A percentile compares a stretch with the other conserved stretches of the same genome.
Conservation (phyloP, 116 monocot species). For the Papilionanthe hybrid region DNA sequence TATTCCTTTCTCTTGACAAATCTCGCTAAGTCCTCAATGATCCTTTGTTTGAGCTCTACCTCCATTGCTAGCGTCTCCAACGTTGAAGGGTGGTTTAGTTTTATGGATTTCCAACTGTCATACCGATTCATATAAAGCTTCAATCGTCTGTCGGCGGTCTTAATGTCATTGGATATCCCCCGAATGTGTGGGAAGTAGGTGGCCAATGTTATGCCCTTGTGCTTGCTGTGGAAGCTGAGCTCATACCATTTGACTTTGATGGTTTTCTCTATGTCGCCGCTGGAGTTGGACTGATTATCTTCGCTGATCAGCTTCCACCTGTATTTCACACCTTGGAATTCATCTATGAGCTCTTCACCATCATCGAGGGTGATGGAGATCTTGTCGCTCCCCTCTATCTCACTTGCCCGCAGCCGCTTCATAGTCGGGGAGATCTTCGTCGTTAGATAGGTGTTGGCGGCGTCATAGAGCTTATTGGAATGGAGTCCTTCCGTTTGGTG, state of each 20-base stretch:
- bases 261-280: not conserved
- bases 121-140: conserved; percentile 25
- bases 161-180: conserved; percentile 13
- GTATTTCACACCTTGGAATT: conserved; percentile 29
- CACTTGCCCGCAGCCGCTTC: conserved; percentile 22
- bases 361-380: conserved; percentile 18
- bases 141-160: conserved; percentile 9
- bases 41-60: not conserved
- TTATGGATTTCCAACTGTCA: conserved; percentile 28
- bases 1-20: conserved; percentile 16
- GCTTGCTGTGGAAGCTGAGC: conserved; percentile 41
- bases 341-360: conserved; percentile 39
- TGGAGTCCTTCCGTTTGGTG: conserved; percentile 11
- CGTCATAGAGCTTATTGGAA: conserved; percentile 26
- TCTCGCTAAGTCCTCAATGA: conserved; percentile 11
- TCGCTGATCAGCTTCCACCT: conserved; percentile 26
- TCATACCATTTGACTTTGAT: conserved; percentile 10
- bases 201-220: conserved; percentile 19
- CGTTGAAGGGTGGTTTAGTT: conserved; percentile 21
- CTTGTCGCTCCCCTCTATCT: conserved; percentile 7
- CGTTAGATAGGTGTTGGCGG: conserved; percentile 21
- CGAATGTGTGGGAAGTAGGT: conserved; percentile 31
- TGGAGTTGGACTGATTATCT: not conserved
- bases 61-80: conserved; percentile 15
- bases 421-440: conserved; percentile 15